Base-by-base conservation (phyloP, 2,329 filamentous ascomycete genomes). In the Aspergillus oerlinghausenensis region DNA sequence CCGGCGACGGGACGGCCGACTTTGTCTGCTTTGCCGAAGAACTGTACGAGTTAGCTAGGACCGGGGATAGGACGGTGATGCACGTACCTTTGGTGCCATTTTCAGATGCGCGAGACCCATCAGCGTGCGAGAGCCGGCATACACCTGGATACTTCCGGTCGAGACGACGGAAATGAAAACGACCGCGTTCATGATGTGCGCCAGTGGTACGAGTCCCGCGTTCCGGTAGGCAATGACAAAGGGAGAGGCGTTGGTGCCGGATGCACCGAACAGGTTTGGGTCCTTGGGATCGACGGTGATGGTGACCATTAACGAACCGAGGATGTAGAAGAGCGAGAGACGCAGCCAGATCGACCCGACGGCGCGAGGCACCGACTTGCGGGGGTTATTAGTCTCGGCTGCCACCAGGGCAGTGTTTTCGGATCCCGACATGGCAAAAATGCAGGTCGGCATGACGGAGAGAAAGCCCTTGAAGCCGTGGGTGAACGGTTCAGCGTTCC, bases 161-260 rank as follows among this genome's bases (percentile, higher is more conserved):
- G 75, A 78, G 49, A 80, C 55, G 4, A 80, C 79, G 0, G 74
- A 77, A 42, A 80, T 72, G 43, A 80, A 74, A 56, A 80, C 78
- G 55, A 80, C 71, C 2, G 75, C 78, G 57, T 81, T 80, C 70
- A 80, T 79, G 52, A 80, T 75, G 55, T 80, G 75, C 0, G 79
- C 77, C 11, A 78, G 61, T 2, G 69, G 69, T 10, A 62, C 61
- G 3, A 80, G 63, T 1, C 73, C 73, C 0, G 75, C 73, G 32
- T 78, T 70, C 7, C 69, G 67, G 51, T 76, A 79, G 21, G 77
- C 77, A 49, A 80, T 66, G 9, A 67, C 65, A 26, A 79, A 80
- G 0, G 79, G 79, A 6, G 74, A 77, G 5, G 76, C 74, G 47
- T 79, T 77, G 28, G 74, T 75, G 6, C 75, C 77, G 0, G 58